Evolutionary conservation across 768 basidiomycete genomes (phyloP).

Genomic region (Sporobolomyces phaffii): DNA sequence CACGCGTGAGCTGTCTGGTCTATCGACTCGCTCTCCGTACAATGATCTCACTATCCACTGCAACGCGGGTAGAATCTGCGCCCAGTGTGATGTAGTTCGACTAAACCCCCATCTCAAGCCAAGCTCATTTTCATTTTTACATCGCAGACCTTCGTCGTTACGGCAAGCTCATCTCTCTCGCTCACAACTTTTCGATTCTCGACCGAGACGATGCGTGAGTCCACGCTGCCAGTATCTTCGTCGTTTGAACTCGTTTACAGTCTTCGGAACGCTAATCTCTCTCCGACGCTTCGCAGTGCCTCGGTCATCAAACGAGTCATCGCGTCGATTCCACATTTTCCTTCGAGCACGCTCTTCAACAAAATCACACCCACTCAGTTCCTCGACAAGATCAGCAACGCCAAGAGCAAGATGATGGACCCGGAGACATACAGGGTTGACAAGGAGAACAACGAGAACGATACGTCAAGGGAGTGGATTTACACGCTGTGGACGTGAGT

Average conservation of each 20-base stretch:
- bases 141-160: conserved; percentile 58
- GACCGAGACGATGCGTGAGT: conserved; percentile 55
- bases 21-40: no score
- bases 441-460: neutral
- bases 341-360: neutral
- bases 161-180: conserved; percentile 56
- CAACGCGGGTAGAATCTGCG: neutral
- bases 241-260: neutral
- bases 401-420: conserved; percentile 58
- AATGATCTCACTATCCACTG: no score
- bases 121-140: no score
- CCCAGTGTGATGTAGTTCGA: neutral
- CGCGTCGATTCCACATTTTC: neutral
- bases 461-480: conserved; percentile 43
- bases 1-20: conserved; percentile 13
- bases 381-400: conserved; percentile 63
- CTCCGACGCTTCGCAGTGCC: conserved; percentile 7
- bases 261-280: neutral
- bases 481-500: conserved; percentile 45
- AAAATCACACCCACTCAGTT: conserved; percentile 55
- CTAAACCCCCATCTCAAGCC: no score
- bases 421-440: conserved; percentile 51
- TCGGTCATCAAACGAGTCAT: conserved; percentile 34
- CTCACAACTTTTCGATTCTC: conserved; percentile 71
- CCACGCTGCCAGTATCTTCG: neutral